Evolutionary conservation across 23 red algal genomes (phyloP), one percentile per base, ranked within the genome.

Genomic region (Gracilaria gracilis): DNA sequence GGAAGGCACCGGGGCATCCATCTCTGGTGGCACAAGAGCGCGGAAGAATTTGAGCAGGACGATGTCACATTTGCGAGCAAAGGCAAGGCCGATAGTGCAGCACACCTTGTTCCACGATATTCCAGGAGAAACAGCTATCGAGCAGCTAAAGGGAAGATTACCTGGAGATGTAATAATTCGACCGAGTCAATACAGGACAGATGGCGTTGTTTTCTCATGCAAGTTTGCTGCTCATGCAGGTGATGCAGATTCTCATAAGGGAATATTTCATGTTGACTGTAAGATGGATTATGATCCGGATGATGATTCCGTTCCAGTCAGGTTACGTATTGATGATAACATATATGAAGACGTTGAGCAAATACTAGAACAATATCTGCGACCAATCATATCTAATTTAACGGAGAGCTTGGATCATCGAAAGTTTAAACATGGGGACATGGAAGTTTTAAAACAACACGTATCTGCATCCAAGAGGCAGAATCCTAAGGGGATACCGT

Each of bases 161-260:
- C 76, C 93, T 31, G 93, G 93, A 38, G 93, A 95, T 55, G 84
- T 95, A 11, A 91, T 95, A 11, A 91, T 95, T 75, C 66, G 93
- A 23, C 93, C 93, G 2, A 88, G 83, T 83, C 83, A 86, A 29
- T 89, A 89, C 44, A 74, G 79, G 33, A 25, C 58, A 0, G 87
- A 95, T 76, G 77, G 69, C 39, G 81, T 95, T 47, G 81, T 95
- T 27, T 89, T 95, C 57, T 88, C 93, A 2, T 81, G 83, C 46
- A 95, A 95, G 50, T 88, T 95, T 77, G 93, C 93, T 5, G 81
- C 70, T 57, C 40, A 83, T 54, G 83, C 55, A 36, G 61, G 57
- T 61, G 83, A 86, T 32, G 49, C 83, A 53, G 83, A 86, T 28
- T 70, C 61, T 40, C 61, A 70, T 21, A 86, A 57, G 40, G 86